These are phyloP conservation scores for Trichosporon coremiiforme DNA, from an alignment of 1,284 basidiomycete genomes.

Conservation along the genomic window DNA sequence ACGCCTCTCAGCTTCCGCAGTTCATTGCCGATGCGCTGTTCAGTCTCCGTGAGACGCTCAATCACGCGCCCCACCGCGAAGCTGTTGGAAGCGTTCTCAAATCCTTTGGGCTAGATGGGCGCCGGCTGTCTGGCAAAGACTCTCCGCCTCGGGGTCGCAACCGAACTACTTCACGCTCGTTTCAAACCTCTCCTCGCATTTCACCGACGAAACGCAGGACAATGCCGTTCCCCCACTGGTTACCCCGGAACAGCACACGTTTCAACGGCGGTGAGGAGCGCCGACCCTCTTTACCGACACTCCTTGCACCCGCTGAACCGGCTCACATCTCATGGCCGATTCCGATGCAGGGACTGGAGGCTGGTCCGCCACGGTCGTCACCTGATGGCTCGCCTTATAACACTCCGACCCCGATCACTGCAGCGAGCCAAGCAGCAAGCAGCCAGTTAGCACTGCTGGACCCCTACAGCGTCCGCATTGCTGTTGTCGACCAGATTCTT, in stretches of 20 bases:
- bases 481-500: constrained; percentile 38
- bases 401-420: background rate
- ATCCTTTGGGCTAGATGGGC: constrained; percentile 28
- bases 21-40: constrained; percentile 27
- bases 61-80: constrained; percentile 2
- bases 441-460: constrained; percentile 9
- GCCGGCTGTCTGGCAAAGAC: background rate
- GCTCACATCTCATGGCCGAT: constrained; percentile 14
- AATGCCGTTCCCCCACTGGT: constrained; percentile 34
- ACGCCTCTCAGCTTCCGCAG: constrained; percentile 29
- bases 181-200: constrained; percentile 21
- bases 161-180: background rate
- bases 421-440: background rate
- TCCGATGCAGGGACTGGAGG: background rate
- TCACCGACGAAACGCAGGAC: constrained; percentile 31
- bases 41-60: constrained; percentile 27
- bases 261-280: constrained; percentile 28
- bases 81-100: constrained; percentile 22
- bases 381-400: background rate
- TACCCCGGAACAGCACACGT: constrained; percentile 29
- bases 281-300: constrained; percentile 40
- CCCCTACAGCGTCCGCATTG: constrained; percentile 25
- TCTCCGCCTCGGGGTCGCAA: background rate
- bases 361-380: background rate
- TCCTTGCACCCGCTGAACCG: constrained; percentile 19